These are phyloP conservation scores for Brassica carinata DNA, from an alignment of 345 rosid species.

Conservation along the genomic window DNA sequence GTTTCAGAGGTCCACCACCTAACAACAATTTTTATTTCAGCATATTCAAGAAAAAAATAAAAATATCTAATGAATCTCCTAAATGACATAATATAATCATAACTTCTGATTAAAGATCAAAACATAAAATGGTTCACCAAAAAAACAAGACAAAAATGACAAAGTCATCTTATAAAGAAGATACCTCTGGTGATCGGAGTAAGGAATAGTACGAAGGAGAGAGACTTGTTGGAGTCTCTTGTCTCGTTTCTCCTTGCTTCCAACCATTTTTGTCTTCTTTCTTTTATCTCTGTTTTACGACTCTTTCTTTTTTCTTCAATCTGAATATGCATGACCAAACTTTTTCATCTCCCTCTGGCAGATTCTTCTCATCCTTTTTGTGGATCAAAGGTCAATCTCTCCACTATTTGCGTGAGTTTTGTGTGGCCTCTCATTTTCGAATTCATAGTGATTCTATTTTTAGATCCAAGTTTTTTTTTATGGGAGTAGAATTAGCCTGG, in stretches of 20 bases:
- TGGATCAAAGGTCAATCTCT: slow-evolving; percentile 21
- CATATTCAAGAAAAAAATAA: not conserved
- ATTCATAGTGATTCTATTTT: slow-evolving; percentile 18
- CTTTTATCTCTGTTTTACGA: not conserved
- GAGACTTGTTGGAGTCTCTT: slow-evolving; percentile 79
- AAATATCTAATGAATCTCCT: not conserved
- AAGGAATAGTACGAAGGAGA: slow-evolving; percentile 88
- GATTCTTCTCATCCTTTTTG: slow-evolving; percentile 20
- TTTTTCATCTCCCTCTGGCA: slow-evolving; percentile 15
- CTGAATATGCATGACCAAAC: not conserved
- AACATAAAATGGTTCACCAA: not conserved
- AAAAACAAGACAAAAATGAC: not conserved
- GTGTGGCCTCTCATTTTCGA: not conserved
- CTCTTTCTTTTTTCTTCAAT: not conserved
- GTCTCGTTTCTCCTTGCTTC: slow-evolving; percentile 71
- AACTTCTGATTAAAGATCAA: not conserved
- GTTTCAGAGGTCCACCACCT: slow-evolving; percentile 97
- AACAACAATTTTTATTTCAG: not conserved
- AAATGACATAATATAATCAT: not conserved
- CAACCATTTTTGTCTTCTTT: slow-evolving; percentile 43
- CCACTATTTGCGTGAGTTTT: slow-evolving; percentile 7
- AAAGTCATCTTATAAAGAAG: not conserved
- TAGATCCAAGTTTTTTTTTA: not conserved
- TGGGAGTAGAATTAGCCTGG: not conserved
- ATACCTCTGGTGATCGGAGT: slow-evolving; percentile 93